phyloP scores from a whole-genome alignment of 1,284 basidiomycete species.

The Ustilago loliicola region DNA sequence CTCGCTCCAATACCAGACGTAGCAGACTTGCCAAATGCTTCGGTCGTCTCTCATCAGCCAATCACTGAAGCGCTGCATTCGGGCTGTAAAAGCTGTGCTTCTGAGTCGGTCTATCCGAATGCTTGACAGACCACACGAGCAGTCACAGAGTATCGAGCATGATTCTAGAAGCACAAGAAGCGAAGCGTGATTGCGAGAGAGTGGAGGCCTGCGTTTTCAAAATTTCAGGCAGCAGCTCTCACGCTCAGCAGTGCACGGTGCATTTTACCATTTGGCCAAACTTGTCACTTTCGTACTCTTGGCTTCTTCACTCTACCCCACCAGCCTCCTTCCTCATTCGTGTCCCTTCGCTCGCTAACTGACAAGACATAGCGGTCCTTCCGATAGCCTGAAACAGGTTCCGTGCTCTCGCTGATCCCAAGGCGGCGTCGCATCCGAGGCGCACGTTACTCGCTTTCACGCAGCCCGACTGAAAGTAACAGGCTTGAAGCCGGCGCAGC shows the following conservation, averaged over 20 bases:
- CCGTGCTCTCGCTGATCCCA: too few species aligned
- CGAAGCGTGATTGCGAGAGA: background rate
- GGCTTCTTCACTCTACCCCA: background rate
- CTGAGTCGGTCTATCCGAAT: background rate
- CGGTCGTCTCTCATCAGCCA: too few species aligned
- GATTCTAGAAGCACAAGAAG: background rate
- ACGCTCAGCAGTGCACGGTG: slow-evolving; percentile 3
- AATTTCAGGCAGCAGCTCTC: background rate
- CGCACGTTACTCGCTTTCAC: background rate
- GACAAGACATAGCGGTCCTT: background rate
- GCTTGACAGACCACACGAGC: background rate
- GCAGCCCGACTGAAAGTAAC: too few species aligned
- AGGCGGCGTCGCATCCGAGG: background rate
- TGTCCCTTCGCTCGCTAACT: too few species aligned
- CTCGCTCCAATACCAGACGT: too few species aligned
- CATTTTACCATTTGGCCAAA: background rate
- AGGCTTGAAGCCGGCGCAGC: background rate
- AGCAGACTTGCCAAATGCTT: too few species aligned
- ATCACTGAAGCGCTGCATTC: too few species aligned
- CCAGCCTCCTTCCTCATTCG: background rate
- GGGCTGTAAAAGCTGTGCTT: background rate
- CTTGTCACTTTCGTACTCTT: background rate
- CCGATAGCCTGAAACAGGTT: background rate
- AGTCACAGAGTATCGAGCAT: background rate
- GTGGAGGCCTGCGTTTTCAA: background rate